A percentile compares a stretch with the other conserved stretches of the same genome.
phyloP scores from a whole-genome alignment of 495 filamentous ascomycete species.

The Parmelia sp. region DNA sequence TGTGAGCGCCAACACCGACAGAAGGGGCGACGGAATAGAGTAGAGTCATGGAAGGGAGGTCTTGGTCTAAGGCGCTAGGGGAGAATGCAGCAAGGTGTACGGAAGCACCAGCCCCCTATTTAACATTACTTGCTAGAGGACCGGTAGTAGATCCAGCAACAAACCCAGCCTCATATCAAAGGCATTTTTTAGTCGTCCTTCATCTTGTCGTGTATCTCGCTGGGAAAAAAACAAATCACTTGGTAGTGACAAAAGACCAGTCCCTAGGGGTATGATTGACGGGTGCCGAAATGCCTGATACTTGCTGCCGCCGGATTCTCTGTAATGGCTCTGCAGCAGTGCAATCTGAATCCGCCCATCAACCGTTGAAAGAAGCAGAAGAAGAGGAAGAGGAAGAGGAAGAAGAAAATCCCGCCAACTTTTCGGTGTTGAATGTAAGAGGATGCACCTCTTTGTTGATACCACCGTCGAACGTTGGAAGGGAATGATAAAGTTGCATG shows the following conservation, averaged over 20 bases:
- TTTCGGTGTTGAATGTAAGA: neutral
- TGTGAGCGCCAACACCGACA: too few species aligned
- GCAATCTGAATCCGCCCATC: neutral
- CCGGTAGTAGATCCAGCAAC: neutral
- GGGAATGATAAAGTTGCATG: neutral
- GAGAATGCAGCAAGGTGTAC: too few species aligned
- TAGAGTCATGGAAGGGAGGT: too few species aligned
- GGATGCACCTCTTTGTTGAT: neutral
- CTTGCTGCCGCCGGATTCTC: neutral
- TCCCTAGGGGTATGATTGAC: neutral
- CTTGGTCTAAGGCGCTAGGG: too few species aligned
- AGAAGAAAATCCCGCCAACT: neutral
- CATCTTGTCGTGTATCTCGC: neutral
- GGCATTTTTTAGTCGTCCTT: too few species aligned
- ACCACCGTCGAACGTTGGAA: neutral
- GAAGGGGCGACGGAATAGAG: too few species aligned
- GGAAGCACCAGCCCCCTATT: neutral
- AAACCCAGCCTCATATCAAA: neutral
- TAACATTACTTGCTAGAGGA: neutral
- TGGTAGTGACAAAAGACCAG: neutral
- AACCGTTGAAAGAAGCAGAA: neutral
- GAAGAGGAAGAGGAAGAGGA: neutral
- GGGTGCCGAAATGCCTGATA: neutral
- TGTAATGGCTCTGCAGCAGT: neutral
- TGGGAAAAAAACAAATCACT: neutral